These are phyloP conservation scores for Trichoderma pleuroti DNA, from an alignment of 2,329 filamentous ascomycete species.

Conservation along the genomic window DNA sequence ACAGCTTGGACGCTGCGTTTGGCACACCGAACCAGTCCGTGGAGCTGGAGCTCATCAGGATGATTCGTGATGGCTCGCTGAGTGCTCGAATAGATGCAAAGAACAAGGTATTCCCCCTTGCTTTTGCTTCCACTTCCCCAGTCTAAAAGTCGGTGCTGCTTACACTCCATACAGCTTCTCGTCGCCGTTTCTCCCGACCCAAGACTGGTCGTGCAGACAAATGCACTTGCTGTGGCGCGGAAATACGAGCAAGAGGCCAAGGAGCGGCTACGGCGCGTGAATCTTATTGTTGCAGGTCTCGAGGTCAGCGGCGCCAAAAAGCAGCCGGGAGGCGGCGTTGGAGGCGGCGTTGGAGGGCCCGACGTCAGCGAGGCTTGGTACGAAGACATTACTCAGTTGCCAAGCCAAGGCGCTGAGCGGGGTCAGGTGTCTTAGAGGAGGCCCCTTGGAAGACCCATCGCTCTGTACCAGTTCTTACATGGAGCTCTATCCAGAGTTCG, in stretches of 20 bases:
- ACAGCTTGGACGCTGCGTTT: slow-evolving; percentile 76
- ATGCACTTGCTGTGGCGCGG: slow-evolving; percentile 64
- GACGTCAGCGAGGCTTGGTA: slow-evolving; percentile 35
- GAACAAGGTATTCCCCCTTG: slow-evolving; percentile 53
- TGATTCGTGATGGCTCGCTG: slow-evolving; percentile 71
- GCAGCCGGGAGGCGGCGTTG: slow-evolving; percentile 4
- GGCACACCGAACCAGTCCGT: slow-evolving; percentile 59
- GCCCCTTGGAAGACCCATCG: not conserved
- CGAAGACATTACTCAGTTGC: slow-evolving; percentile 27
- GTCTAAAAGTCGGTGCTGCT: not conserved
- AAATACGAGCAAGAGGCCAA: slow-evolving; percentile 72
- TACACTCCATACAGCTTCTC: slow-evolving; percentile 52
- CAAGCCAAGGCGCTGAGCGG: not conserved
- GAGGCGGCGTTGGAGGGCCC: slow-evolving; percentile 13
- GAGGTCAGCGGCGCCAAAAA: slow-evolving; percentile 50
- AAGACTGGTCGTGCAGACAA: slow-evolving; percentile 65
- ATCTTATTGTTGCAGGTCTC: slow-evolving; percentile 69
- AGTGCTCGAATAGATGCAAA: slow-evolving; percentile 82
- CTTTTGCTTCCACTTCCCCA: not conserved
- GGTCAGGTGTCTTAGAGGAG: not conserved
- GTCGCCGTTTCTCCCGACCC: slow-evolving; percentile 66
- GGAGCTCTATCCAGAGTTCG: not conserved
- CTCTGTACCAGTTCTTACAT: not conserved
- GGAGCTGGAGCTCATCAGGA: slow-evolving; percentile 68
- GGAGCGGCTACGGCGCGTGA: slow-evolving; percentile 73